Percentiles rank a stretch among this genome's conserved stretches.
Conservation (phyloP, 495 filamentous ascomycete genomes). For the Bryoglossum gracile region DNA sequence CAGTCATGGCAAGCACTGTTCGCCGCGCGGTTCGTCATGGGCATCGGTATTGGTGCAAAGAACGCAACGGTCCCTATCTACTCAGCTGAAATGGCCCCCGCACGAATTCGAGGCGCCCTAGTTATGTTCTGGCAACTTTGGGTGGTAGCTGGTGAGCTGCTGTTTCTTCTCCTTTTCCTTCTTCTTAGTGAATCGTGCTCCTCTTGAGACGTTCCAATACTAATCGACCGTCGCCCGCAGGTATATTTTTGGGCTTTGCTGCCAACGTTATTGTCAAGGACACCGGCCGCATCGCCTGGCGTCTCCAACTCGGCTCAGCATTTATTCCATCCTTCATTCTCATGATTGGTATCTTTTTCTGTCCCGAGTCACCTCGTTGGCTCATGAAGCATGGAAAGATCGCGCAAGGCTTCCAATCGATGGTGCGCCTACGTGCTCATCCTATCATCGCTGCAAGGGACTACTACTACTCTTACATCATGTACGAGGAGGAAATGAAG, state of each 20-base stretch:
- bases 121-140: slow-evolving; percentile 86
- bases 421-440: slow-evolving; percentile 53
- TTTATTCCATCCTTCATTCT: slow-evolving; percentile 69
- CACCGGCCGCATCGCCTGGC: slow-evolving; percentile 55
- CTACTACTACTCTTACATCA: slow-evolving; percentile 64
- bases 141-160: slow-evolving; percentile 37
- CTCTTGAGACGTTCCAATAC: background rate
- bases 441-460: slow-evolving; percentile 67
- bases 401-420: slow-evolving; percentile 56
- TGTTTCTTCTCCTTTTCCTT: too few relatives aligned
- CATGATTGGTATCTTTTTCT: slow-evolving; percentile 58
- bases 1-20: slow-evolving; percentile 58
- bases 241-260: slow-evolving; percentile 62
- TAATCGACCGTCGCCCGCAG: background rate
- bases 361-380: slow-evolving; percentile 57
- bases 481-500: slow-evolving; percentile 36
- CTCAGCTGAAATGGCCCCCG: slow-evolving; percentile 71
- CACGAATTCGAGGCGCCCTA: slow-evolving; percentile 66
- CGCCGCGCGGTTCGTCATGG: slow-evolving; percentile 57
- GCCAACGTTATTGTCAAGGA: slow-evolving; percentile 60
- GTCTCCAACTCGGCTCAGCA: slow-evolving; percentile 71
- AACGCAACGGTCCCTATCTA: slow-evolving; percentile 52
- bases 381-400: slow-evolving; percentile 32
- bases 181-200: too few relatives aligned
- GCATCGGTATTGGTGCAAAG: slow-evolving; percentile 65